A percentile compares a stretch with the other conserved stretches of the same genome.
phyloP scores from a whole-genome alignment of 2,329 filamentous ascomycete species.

The Aspergillus bombycis region DNA sequence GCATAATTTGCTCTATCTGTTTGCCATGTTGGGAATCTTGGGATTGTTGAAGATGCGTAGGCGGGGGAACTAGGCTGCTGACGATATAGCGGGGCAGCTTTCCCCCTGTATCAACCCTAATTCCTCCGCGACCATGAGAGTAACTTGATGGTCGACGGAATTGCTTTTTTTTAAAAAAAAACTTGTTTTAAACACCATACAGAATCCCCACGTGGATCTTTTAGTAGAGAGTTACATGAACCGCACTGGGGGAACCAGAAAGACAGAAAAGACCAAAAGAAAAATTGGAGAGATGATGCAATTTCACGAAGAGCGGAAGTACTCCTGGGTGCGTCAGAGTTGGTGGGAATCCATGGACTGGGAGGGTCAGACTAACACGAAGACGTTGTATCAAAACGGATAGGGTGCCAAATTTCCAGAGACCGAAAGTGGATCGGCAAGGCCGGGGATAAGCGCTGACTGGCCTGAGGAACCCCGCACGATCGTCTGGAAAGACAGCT shows the following conservation, averaged over 20 bases:
- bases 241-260: neutral
- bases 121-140: neutral
- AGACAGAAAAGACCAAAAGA: neutral
- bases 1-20: neutral
- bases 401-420: neutral
- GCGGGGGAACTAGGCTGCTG: neutral
- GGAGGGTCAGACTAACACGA: neutral
- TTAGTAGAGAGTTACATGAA: neutral
- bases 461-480: constrained; percentile 1
- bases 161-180: no score
- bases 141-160: neutral
- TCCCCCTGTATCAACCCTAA: neutral
- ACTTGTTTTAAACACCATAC: neutral
- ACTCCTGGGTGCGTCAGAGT: neutral
- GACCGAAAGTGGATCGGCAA: neutral
- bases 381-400: neutral
- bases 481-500: constrained; percentile 1
- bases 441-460: constrained; percentile 3
- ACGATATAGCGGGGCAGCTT: neutral
- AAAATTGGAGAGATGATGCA: neutral
- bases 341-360: neutral
- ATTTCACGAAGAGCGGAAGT: neutral
- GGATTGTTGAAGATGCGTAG: neutral
- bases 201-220: neutral
- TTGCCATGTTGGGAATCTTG: neutral